A percentile compares a stretch with the other conserved stretches of the same genome.
Evolutionary conservation across 2,329 filamentous ascomycete species (phyloP).

Genomic region (Sclerotinia borealis): DNA sequence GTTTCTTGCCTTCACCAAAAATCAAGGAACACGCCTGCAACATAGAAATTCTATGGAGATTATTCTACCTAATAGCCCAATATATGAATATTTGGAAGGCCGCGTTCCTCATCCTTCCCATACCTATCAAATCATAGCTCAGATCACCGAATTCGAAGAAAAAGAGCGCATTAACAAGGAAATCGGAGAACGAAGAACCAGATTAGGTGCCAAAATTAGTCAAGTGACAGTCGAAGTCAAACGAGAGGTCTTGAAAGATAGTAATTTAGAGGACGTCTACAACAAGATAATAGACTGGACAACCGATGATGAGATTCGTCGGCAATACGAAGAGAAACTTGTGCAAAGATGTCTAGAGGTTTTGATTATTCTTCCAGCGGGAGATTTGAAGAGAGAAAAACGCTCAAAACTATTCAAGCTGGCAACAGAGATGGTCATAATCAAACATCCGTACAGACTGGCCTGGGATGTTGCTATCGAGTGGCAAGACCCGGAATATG

Average conservation of each 20-base stretch:
- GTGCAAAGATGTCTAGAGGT: constrained; percentile 74
- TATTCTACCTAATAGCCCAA: constrained; percentile 69
- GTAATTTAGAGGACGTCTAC: constrained; percentile 75
- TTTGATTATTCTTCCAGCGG: constrained; percentile 60
- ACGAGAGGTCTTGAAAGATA: constrained; percentile 70
- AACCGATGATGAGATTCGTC: constrained; percentile 74
- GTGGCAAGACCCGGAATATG: constrained; percentile 73
- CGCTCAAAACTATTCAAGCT: constrained; percentile 67
- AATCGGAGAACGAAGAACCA: constrained; percentile 81
- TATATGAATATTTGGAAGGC: constrained; percentile 80
- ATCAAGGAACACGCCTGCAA: constrained; percentile 65
- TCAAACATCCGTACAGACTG: constrained; percentile 81
- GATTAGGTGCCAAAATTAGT: constrained; percentile 75
- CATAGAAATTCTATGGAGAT: constrained; percentile 71
- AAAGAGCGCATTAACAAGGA: constrained; percentile 83
- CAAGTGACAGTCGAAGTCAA: constrained; percentile 86
- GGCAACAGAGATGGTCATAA: constrained; percentile 90
- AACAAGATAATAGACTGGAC: constrained; percentile 85
- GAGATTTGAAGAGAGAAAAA: constrained; percentile 61
- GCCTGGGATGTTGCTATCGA: constrained; percentile 91
- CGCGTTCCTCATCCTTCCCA: constrained; percentile 71
- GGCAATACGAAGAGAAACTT: constrained; percentile 85
- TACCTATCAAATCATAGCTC: constrained; percentile 76
- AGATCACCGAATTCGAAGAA: constrained; percentile 80
- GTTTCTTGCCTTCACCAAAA: constrained; percentile 67